These are phyloP conservation scores for Nakazawaea pomicola DNA, from an alignment of 805 yeast species.

Conservation along the genomic window DNA sequence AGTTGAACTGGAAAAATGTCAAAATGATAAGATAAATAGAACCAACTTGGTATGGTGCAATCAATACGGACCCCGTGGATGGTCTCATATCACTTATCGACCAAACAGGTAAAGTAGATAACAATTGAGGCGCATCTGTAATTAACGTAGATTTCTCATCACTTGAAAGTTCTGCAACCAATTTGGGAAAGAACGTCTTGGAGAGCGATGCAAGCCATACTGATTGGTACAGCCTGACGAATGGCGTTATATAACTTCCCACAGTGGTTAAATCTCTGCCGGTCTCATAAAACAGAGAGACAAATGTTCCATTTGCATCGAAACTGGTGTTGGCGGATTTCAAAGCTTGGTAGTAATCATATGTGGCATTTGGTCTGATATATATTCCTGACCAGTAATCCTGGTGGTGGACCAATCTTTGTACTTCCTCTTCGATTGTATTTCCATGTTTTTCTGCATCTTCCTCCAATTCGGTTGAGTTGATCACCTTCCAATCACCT, in stretches of 20 bases:
- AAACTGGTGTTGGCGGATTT: slow-evolving; percentile 22
- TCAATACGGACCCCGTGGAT: slow-evolving; percentile 37
- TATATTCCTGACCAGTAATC: slow-evolving; percentile 56
- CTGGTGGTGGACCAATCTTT: slow-evolving; percentile 44
- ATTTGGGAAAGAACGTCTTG: slow-evolving; percentile 16
- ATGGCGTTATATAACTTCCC: slow-evolving; percentile 2
- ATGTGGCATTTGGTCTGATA: slow-evolving; percentile 47
- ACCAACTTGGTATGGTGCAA: slow-evolving; percentile 70
- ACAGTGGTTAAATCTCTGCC: slow-evolving; percentile 42
- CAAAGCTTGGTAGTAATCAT: slow-evolving; percentile 31
- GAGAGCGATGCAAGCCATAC: slow-evolving; percentile 1
- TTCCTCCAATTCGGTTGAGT: slow-evolving; percentile 22
- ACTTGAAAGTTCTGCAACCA: slow-evolving; percentile 22
- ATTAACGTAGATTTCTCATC: slow-evolving; percentile 15
- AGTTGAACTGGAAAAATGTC: slow-evolving; percentile 60
- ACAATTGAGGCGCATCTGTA: slow-evolving; percentile 17
- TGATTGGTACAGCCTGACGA: slow-evolving; percentile 1
- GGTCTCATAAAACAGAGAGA: slow-evolving; percentile 48
- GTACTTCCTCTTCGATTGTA: slow-evolving; percentile 30
- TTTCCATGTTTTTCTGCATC: slow-evolving; percentile 26
- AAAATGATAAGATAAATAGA: slow-evolving; percentile 60
- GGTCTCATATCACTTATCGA: slow-evolving; percentile 42
- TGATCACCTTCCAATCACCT: slow-evolving; percentile 20
- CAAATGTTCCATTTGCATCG: slow-evolving; percentile 21
- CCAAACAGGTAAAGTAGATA: slow-evolving; percentile 32